A percentile compares a stretch with the other conserved stretches of the same genome.
Evolutionary conservation across 306 rosid species (phyloP).

Genomic region (Carpinus fangiana): DNA sequence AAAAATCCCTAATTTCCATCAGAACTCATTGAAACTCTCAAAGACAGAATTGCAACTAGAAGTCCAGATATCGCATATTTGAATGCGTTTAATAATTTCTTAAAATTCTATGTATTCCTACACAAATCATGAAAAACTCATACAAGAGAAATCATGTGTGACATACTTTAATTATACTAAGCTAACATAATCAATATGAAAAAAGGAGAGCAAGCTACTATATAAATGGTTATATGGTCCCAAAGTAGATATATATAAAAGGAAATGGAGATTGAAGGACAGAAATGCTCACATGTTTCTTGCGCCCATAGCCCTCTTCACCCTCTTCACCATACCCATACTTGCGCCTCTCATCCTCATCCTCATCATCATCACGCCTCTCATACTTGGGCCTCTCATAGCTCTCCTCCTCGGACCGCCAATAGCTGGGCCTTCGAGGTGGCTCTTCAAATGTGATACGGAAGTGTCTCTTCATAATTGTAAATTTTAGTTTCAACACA

Average conservation of each 20-base stretch:
- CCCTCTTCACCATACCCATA: constrained; percentile 53
- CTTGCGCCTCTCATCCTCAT: constrained; percentile 32
- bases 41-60: no score
- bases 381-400: constrained; percentile 33
- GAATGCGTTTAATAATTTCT: no score
- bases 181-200: neutral
- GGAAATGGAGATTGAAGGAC: neutral
- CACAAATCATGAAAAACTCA: neutral
- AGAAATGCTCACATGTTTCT: constrained; percentile 68
- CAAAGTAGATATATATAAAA: neutral
- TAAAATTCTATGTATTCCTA: no score
- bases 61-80: neutral
- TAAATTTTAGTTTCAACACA: no score
- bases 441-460: no score
- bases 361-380: constrained; percentile 38
- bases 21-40: no score
- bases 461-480: no score
- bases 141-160: neutral
- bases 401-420: constrained; percentile 42
- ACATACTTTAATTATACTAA: neutral
- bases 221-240: neutral
- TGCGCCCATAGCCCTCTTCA: constrained; percentile 64
- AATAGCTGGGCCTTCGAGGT: neutral
- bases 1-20: no score
- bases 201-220: neutral